phyloP scores from a whole-genome alignment of 768 basidiomycete species.

The Termitomyces sp. region DNA sequence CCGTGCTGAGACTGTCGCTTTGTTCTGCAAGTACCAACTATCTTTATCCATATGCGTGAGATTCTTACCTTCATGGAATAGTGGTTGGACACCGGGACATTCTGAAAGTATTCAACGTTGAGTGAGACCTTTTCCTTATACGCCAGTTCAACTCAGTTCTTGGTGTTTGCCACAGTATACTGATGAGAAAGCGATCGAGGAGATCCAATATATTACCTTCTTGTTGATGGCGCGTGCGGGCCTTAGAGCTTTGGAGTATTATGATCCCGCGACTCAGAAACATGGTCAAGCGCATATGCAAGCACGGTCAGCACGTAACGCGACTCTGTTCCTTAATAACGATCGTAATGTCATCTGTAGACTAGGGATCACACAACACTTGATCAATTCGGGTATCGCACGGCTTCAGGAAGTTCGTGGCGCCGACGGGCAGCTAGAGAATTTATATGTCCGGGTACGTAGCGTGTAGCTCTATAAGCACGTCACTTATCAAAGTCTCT shows the following conservation, averaged over 20 bases:
- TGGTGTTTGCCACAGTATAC: slow-evolving; percentile 47
- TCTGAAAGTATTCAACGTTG: slow-evolving; percentile 75
- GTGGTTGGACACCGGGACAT: slow-evolving; percentile 77
- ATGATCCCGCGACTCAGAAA: slow-evolving; percentile 75
- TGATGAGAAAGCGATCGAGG: slow-evolving; percentile 64
- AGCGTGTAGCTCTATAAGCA: not conserved
- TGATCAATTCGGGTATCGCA: slow-evolving; percentile 70
- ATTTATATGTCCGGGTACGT: slow-evolving; percentile 67
- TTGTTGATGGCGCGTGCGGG: slow-evolving; percentile 85
- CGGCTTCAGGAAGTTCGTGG: slow-evolving; percentile 66
- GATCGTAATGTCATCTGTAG: slow-evolving; percentile 30
- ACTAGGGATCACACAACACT: slow-evolving; percentile 78
- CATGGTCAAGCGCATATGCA: slow-evolving; percentile 93
- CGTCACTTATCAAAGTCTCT: not conserved
- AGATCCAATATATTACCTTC: slow-evolving; percentile 80
- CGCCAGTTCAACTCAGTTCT: not conserved
- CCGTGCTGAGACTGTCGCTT: slow-evolving; percentile 83
- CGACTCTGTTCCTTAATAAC: not conserved
- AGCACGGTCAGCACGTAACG: slow-evolving; percentile 54
- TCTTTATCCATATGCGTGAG: not conserved
- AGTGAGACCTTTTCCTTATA: slow-evolving; percentile 19
- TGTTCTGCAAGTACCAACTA: slow-evolving; percentile 56
- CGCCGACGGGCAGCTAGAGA: slow-evolving; percentile 53
- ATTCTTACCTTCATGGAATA: slow-evolving; percentile 21
- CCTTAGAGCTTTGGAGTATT: slow-evolving; percentile 76